These are phyloP conservation scores for Gyrodon lividus DNA, from an alignment of 768 basidiomycete genomes.

Conservation along the genomic window DNA sequence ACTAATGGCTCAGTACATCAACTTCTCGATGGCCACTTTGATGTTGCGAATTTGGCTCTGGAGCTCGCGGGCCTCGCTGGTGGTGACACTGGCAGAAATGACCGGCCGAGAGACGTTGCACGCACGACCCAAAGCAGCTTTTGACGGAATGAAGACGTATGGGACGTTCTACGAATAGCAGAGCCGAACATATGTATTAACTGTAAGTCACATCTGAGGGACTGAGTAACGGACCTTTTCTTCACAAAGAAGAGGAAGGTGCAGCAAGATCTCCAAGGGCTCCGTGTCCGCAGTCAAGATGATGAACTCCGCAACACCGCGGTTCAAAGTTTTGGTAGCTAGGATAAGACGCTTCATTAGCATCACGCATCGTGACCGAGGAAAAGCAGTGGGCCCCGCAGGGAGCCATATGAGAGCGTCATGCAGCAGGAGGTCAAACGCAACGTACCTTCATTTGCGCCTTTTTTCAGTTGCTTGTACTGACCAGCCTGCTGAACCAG, in stretches of 20 bases:
- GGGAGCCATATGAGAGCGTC: not conserved
- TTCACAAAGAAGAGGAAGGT: constrained; percentile 95
- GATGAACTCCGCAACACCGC: constrained; percentile 97
- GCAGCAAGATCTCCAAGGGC: constrained; percentile 95
- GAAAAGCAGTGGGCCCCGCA: too few relatives aligned
- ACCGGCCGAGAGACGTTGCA: constrained; percentile 95
- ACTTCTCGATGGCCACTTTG: constrained; percentile 80
- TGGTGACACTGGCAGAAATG: constrained; percentile 95
- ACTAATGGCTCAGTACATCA: constrained; percentile 39
- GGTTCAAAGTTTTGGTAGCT: constrained; percentile 98
- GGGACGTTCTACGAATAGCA: constrained; percentile 74
- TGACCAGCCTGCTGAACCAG: constrained; percentile 93
- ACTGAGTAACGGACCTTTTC: constrained; percentile 71
- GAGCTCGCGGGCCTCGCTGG: constrained; percentile 90
- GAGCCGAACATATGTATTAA: not conserved
- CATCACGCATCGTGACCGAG: not conserved
- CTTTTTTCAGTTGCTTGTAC: constrained; percentile 98
- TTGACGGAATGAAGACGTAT: constrained; percentile 92
- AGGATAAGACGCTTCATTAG: constrained; percentile 10
- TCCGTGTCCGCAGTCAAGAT: constrained; percentile 96
- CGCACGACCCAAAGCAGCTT: constrained; percentile 93
- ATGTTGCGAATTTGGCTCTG: constrained; percentile 84
- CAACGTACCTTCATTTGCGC: constrained; percentile 89
- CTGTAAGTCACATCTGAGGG: not conserved
- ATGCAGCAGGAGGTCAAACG: not conserved